phyloP scores from a whole-genome alignment of 1,139 yeast genomes.

The Chernovozyma aurita region DNA sequence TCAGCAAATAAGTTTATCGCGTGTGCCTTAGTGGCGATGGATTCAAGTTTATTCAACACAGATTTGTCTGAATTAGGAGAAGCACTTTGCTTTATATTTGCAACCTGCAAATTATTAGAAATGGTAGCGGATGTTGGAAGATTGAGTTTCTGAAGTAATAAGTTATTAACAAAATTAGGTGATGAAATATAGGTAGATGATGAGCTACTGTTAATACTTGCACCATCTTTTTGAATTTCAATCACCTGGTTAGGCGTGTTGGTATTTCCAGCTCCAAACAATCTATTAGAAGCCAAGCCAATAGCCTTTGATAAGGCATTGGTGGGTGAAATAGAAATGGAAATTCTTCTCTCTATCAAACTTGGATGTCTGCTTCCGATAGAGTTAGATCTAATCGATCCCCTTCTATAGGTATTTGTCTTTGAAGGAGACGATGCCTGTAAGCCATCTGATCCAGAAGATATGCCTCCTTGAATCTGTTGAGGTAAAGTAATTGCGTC shows the following conservation, averaged over 20 bases:
- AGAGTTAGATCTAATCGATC: conserved; percentile 30
- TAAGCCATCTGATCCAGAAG: conserved; percentile 15
- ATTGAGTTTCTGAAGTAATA: conserved; percentile 31
- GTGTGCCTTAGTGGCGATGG: conserved; percentile 83
- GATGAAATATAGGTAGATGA: conserved; percentile 23
- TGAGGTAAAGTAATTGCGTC: conserved; percentile 36
- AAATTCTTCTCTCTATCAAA: conserved; percentile 54
- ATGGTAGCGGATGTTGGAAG: conserved; percentile 22
- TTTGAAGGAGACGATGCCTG: conserved; percentile 12
- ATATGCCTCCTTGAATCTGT: conserved; percentile 6
- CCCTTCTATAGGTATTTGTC: conserved; percentile 17
- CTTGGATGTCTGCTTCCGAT: conserved; percentile 43
- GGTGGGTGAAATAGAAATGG: conserved; percentile 77
- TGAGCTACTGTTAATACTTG: conserved; percentile 9
- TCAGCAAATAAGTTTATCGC: conserved; percentile 88
- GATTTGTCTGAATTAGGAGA: conserved; percentile 27
- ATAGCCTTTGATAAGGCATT: conserved; percentile 86
- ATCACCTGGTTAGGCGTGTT: conserved; percentile 2
- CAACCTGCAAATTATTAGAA: conserved; percentile 5
- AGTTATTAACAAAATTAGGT: conserved; percentile 34
- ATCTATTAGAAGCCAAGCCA: conserved; percentile 80
- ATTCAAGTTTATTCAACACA: conserved; percentile 54
- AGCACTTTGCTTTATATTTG: conserved; percentile 3
- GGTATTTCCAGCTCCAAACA: conserved; percentile 51
- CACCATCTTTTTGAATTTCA: conserved; percentile 3